Evolutionary conservation across 768 basidiomycete genomes (phyloP).

Genomic region (Mycena floridula): DNA sequence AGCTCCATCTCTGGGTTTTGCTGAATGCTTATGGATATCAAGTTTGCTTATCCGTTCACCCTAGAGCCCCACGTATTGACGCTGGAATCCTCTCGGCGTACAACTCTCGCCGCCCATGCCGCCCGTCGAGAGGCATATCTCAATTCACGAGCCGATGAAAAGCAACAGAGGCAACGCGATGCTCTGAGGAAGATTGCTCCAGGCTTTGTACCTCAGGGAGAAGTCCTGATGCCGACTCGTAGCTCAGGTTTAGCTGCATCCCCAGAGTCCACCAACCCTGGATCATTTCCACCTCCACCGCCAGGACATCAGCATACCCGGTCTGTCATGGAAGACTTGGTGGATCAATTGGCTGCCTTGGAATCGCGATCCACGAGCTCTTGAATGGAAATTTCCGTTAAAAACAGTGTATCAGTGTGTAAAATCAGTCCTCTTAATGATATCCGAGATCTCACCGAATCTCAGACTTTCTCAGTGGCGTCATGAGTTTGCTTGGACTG

Average conservation of each 20-base stretch:
- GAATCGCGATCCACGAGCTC: no score
- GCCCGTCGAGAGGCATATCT: conserved; percentile 70
- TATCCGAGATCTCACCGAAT: no score
- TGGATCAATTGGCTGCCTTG: conserved; percentile 73
- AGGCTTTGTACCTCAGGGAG: conserved; percentile 68
- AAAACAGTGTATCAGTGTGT: no score
- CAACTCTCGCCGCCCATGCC: conserved; percentile 58
- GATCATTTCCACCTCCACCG: not conserved
- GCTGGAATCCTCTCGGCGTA: conserved; percentile 65
- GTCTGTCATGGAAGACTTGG: conserved; percentile 77
- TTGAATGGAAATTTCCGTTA: no score
- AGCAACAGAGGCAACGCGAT: conserved; percentile 57
- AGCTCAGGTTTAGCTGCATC: conserved; percentile 1
- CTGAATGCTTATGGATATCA: conserved; percentile 3
- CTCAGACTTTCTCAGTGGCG: no score
- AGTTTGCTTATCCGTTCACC: conserved; percentile 97
- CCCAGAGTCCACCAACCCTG: not conserved
- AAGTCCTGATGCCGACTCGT: conserved; percentile 53
- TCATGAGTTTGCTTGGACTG: no score
- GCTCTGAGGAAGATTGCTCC: conserved; percentile 76
- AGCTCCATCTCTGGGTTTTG: conserved; percentile 1
- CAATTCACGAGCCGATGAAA: conserved; percentile 68
- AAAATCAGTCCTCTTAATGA: no score
- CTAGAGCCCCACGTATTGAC: conserved; percentile 82
- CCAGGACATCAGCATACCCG: conserved; percentile 20